A percentile compares a stretch with the other conserved stretches of the same genome.
phyloP scores from a whole-genome alignment of 2,329 filamentous ascomycete species.

The Pestalotiopsis sp. region DNA sequence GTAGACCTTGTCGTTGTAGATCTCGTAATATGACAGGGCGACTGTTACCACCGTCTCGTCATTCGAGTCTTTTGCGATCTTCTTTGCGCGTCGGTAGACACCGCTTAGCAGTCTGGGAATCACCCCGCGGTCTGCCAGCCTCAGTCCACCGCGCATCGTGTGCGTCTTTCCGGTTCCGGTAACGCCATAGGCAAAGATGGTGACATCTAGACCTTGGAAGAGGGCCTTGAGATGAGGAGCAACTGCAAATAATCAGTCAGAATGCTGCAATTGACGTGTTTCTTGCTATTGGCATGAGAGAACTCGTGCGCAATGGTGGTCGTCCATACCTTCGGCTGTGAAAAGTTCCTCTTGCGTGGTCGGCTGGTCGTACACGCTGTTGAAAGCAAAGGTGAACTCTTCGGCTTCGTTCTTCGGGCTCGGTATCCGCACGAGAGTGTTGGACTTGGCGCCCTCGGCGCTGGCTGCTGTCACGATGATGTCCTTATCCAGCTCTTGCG shows the following conservation, averaged over 20 bases:
- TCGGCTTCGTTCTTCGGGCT: constrained; percentile 92
- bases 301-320: constrained; percentile 1
- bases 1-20: constrained; percentile 95
- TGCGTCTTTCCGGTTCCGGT: constrained; percentile 95
- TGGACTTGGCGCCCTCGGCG: constrained; percentile 62
- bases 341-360: constrained; percentile 87
- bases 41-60: constrained; percentile 74
- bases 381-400: constrained; percentile 93
- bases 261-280: constrained; percentile 14
- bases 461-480: constrained; percentile 76
- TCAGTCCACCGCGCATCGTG: constrained; percentile 91
- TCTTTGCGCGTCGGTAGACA: constrained; percentile 84
- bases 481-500: constrained; percentile 84
- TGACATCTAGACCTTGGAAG: constrained; percentile 86
- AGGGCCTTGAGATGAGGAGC: constrained; percentile 88
- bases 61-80: constrained; percentile 77
- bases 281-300: too few relatives aligned
- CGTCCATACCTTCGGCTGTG: constrained; percentile 75
- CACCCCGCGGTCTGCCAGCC: constrained; percentile 81
- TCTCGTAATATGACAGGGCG: constrained; percentile 89
- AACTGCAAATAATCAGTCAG: constrained; percentile 55
- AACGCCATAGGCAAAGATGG: constrained; percentile 90
- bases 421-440: constrained; percentile 80
- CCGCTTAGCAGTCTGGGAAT: constrained; percentile 84
- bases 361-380: constrained; percentile 82